Base-by-base conservation (phyloP, 2,329 filamentous ascomycete genomes). In the Stachybotrys echinatus region DNA sequence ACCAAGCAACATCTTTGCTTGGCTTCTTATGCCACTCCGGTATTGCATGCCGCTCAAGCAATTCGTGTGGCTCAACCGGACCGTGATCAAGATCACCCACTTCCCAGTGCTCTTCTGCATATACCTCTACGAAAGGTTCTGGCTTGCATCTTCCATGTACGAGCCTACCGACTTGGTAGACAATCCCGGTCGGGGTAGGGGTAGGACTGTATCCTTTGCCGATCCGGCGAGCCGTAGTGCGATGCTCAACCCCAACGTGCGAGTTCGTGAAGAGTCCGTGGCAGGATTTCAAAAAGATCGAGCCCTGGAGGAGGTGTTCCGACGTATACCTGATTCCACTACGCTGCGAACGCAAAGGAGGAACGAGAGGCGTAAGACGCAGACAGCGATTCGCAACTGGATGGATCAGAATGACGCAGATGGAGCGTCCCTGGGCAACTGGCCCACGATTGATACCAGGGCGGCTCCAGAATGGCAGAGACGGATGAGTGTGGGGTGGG, bases 221-320 rank as follows among this genome's bases (percentile, higher is more conserved):
- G 78, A 85, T 58, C 74, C 79, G 31, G 66, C 73, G 12, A 74
- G 69, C 54, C 73, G 81, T 44, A 72, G 78, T 6, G 83, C 81
- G 23, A 71, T 91, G 6, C 94, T 95, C 65, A 91, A 87, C 59
- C 88, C 88, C 17, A 83, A 77, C 53, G 63, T 83, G 49, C 79
- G 89, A 18, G 76, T 91, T 22, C 83, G 90, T 42, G 91, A 95
- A 64, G 91, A 92, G 52, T 96, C 92, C 0, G 83, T 96, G 48
- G 84, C 88, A 34, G 94, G 91, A 1, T 92, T 87, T 60, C 88
- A 92, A 59, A 95, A 96, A 62, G 92, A 96, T 58, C 85, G 84
- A 48, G 92, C 90, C 7, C 72, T 97, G 20, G 92, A 96, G 56
- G 92, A 96, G 62, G 90, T 97, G 0, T 97, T 97, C 65, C 80